These are phyloP conservation scores for Babesia gibsoni DNA, from an alignment of 169 alveolate species.

Conservation along the genomic window DNA sequence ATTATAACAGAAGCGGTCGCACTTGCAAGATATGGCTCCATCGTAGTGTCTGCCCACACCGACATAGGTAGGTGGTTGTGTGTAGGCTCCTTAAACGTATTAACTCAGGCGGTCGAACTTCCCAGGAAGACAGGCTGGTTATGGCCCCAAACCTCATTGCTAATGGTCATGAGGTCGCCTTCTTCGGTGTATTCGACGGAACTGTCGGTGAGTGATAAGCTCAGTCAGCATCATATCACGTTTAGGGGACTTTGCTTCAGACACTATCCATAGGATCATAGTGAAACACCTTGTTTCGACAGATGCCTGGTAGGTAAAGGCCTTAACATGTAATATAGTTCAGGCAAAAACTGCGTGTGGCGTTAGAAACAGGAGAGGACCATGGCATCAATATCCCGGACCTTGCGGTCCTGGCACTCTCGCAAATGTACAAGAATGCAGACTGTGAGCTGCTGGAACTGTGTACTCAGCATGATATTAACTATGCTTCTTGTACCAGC, in stretches of 20 bases:
- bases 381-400: constrained; percentile 4
- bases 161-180: constrained; percentile 58
- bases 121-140: constrained; percentile 77
- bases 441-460: constrained; percentile 67
- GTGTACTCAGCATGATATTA: constrained; percentile 57
- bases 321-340: background rate
- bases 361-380: background rate
- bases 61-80: constrained; percentile 27
- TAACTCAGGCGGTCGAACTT: constrained; percentile 68
- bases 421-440: constrained; percentile 60
- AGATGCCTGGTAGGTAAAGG: constrained; percentile 58
- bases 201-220: constrained; percentile 70
- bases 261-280: constrained; percentile 68
- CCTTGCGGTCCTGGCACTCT: constrained; percentile 35
- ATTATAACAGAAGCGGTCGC: constrained; percentile 3
- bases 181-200: constrained; percentile 82
- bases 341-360: constrained; percentile 14
- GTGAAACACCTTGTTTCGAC: constrained; percentile 66
- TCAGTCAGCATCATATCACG: background rate
- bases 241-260: constrained; percentile 73
- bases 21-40: background rate
- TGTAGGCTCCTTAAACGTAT: background rate
- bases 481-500: constrained; percentile 79
- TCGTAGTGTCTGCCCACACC: constrained; percentile 49
- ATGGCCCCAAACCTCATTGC: constrained; percentile 60